phyloP scores from a whole-genome alignment of 2,329 filamentous ascomycete genomes.

The Colletotrichum tropicicola region DNA sequence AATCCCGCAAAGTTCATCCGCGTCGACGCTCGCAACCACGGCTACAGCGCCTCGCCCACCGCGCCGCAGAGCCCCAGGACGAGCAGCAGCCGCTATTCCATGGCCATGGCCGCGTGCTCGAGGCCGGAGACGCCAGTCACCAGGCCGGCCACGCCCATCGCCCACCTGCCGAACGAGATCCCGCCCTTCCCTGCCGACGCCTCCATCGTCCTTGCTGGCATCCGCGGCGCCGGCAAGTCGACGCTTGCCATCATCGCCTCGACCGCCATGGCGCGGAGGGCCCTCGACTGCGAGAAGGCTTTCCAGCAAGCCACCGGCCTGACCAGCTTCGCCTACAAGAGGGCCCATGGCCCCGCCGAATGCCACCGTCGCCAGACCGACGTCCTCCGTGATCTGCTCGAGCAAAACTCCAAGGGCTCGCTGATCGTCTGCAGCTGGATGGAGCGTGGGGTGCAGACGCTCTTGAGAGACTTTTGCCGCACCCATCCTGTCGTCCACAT shows the following conservation, averaged over 20 bases:
- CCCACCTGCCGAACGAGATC: conserved; percentile 23
- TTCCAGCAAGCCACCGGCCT: conserved; percentile 73
- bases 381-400: conserved; percentile 67
- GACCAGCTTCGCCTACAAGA: conserved; percentile 71
- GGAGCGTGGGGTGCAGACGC: conserved; percentile 67
- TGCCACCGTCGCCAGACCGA: conserved; percentile 72
- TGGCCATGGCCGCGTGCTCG: conserved; percentile 23
- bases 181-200: conserved; percentile 54
- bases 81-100: conserved; percentile 21
- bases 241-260: conserved; percentile 80
- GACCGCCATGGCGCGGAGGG: conserved; percentile 71
- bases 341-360: conserved; percentile 65
- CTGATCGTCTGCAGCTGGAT: conserved; percentile 80
- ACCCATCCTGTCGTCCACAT: conserved; percentile 78
- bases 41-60: conserved; percentile 10
- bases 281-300: conserved; percentile 74
- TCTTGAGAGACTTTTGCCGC: conserved; percentile 69
- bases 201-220: conserved; percentile 77
- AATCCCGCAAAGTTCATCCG: conserved; percentile 22
- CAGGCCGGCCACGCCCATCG: conserved; percentile 14
- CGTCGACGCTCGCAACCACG: conserved; percentile 17
- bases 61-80: conserved; percentile 26
- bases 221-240: conserved; percentile 79
- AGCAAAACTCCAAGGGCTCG: conserved; percentile 65
- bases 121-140: conserved; percentile 19